Evolutionary conservation across 768 basidiomycete genomes (phyloP).

Genomic region (Lentinula sp.): DNA sequence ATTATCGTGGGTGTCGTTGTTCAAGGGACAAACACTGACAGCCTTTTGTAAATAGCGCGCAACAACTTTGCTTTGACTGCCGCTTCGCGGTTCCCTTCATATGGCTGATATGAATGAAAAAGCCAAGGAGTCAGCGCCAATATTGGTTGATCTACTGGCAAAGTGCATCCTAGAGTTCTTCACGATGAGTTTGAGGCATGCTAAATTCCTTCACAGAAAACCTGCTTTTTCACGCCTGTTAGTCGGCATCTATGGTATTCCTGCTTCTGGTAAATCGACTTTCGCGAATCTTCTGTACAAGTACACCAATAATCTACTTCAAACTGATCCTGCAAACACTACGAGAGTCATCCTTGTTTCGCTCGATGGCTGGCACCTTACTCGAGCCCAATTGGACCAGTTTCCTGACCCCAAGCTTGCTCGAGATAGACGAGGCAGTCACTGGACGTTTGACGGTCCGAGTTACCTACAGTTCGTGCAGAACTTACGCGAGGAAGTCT

Average conservation of each 20-base stretch:
- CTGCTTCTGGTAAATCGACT: slow-evolving; percentile 84
- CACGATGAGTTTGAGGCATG: not conserved
- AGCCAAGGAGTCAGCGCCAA: slow-evolving; percentile 31
- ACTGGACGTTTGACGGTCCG: slow-evolving; percentile 87
- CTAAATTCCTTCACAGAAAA: not conserved
- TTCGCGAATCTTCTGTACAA: slow-evolving; percentile 56
- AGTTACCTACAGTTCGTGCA: slow-evolving; percentile 66
- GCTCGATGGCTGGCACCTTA: slow-evolving; percentile 90
- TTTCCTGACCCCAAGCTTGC: slow-evolving; percentile 75
- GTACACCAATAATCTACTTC: slow-evolving; percentile 41
- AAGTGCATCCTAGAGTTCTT: slow-evolving; percentile 24
- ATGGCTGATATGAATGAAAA: slow-evolving; percentile 29
- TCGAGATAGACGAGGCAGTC: slow-evolving; percentile 73
- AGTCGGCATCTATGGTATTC: slow-evolving; percentile 71
- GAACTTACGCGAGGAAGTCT: slow-evolving; percentile 37
- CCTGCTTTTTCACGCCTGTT: slow-evolving; percentile 38
- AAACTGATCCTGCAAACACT: slow-evolving; percentile 1
- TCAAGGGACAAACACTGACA: slow-evolving; percentile 12
- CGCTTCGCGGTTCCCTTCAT: not conserved
- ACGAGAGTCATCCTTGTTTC: slow-evolving; percentile 60
- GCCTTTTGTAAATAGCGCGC: not conserved
- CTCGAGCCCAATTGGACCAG: slow-evolving; percentile 68
- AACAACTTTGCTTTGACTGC: not conserved
- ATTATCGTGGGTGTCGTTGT: not conserved
- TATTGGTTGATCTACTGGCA: slow-evolving; percentile 28